These are phyloP conservation scores for Diaporthe ilicicola DNA, from an alignment of 2,329 filamentous ascomycete species.

Conservation along the genomic window DNA sequence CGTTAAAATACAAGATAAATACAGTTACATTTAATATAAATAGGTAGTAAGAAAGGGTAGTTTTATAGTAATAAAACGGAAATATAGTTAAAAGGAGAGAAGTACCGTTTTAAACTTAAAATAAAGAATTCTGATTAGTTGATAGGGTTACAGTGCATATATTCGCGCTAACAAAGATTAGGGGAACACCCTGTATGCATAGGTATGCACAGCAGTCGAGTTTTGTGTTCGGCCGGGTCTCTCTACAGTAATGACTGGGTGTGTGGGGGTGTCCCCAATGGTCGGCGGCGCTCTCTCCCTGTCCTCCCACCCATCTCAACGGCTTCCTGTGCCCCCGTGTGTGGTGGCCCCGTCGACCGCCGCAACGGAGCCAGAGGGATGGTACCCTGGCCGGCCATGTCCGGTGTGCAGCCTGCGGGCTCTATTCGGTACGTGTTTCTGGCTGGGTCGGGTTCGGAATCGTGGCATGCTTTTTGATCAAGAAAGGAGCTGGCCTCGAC, in stretches of 20 bases:
- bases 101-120: too few species aligned
- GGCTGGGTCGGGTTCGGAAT: conserved; percentile 13
- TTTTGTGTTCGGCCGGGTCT: background rate
- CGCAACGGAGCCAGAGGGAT: conserved; percentile 12
- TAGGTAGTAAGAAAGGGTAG: too few species aligned
- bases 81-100: too few species aligned
- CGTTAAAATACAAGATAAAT: too few species aligned
- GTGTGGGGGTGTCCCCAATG: conserved; percentile 8
- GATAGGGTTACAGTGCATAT: too few species aligned
- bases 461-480: background rate
- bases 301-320: background rate
- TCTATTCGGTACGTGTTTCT: background rate
- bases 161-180: too few species aligned
- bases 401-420: conserved; percentile 16
- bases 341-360: conserved; percentile 8
- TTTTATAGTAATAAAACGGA: too few species aligned
- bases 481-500: background rate
- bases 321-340: background rate
- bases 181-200: too few species aligned
- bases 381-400: conserved; percentile 22
- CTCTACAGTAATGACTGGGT: background rate
- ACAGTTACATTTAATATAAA: too few species aligned
- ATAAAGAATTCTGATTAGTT: too few species aligned
- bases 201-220: background rate
- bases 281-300: background rate